Evolutionary conservation across 2,329 filamentous ascomycete genomes (phyloP), one percentile per base, ranked within the genome.

Genomic region (Huntiella savannae): DNA sequence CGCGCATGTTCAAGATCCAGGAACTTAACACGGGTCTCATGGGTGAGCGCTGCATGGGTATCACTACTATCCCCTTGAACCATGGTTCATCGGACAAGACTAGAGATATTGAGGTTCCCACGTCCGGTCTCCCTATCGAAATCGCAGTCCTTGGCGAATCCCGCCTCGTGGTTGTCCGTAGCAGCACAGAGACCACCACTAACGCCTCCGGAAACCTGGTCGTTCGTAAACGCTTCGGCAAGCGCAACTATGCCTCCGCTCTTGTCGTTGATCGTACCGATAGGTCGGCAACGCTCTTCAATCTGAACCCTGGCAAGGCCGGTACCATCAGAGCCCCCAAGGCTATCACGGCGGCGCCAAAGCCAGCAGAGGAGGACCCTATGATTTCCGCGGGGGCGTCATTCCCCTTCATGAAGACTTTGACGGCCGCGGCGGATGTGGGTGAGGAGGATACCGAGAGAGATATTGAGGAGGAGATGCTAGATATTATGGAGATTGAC

Each of bases 401-500:
- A n/a, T 45, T 49, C 34, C 47, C 43, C 11, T 76, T 77, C 52
- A 63, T 64, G 34, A 64, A 67, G 38, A 69, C 63, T 13, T 55
- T 77, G 32, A 64, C 61, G 42, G 66, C 62, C 1, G 73, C 73
- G 1, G 73, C 73, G 3, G 71, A 76, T 48, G 58, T 62, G 5
- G 61, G 62, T 16, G 64, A 68, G 33, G 67, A 71, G 34, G 40
- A 22, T 16, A 37, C 40, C 11, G 48, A 45, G 43, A 62, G 73
- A 32, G 66, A 76, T 47, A 63, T 75, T 10, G 73, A 77, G 55
- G 64, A 66, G 28, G 73, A 77, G 58, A 70, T 77, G 64, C 62
- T 79, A 53, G 74, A 77, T 55, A 74, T 79, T 39, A 71, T 77
- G 66, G 73, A 75, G 53, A 76, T 79, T 54, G 75, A 79, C 53